A percentile compares a stretch with the other conserved stretches of the same genome.
These are phyloP conservation scores for Tetrahymena thermophila DNA, from an alignment of 73 alveolate genomes.

Conservation along the genomic window DNA sequence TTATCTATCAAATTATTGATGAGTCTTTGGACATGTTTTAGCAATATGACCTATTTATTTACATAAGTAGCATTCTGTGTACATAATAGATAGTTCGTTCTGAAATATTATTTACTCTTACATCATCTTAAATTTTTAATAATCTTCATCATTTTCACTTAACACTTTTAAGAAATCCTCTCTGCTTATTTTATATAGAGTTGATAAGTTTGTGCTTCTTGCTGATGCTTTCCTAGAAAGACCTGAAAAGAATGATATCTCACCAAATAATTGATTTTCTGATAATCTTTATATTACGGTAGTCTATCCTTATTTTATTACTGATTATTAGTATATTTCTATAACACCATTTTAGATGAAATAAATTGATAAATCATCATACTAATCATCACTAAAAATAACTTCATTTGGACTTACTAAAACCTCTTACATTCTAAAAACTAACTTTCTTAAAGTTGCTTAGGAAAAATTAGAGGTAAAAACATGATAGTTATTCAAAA, in stretches of 20 bases:
- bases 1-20: background rate
- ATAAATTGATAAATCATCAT: background rate
- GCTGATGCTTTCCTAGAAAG: constrained; percentile 29
- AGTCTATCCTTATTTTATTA: background rate
- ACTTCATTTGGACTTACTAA: background rate
- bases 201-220: background rate
- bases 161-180: background rate
- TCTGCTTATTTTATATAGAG: background rate
- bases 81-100: background rate
- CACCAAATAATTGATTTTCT: constrained; percentile 17
- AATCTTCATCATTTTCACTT: background rate
- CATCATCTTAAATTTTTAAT: background rate
- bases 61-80: background rate
- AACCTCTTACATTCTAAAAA: background rate
- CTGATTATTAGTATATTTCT: background rate
- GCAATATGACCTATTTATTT: background rate
- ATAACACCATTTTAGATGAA: background rate
- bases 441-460: background rate
- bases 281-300: background rate
- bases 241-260: constrained; percentile 15
- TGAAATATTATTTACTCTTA: background rate
- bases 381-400: background rate
- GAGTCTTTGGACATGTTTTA: background rate
- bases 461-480: background rate
- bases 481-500: background rate